Base-by-base conservation (phyloP, 2,329 filamentous ascomycete genomes). In the Trichoderma sp. region DNA sequence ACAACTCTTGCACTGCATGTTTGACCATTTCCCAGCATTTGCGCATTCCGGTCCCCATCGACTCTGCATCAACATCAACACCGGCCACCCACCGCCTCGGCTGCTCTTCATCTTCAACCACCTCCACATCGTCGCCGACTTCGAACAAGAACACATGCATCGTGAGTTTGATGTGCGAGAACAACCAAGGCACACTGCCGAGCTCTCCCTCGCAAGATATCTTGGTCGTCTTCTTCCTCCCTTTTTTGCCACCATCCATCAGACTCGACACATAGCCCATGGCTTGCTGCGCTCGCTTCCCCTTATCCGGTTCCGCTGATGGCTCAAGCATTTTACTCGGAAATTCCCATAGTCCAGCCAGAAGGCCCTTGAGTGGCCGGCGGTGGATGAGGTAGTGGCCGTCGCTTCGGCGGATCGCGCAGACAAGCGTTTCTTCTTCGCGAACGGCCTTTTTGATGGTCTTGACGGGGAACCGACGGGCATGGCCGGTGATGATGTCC, bases 21-120 rank as follows among this genome's bases (percentile, higher is more conserved):
- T 73, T 72, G 3, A 76, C 77, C 59, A 85, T 72, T 2, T 78
- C 72, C 83, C 83, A 86, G 71, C 84, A 86, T 69, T 84, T 85
- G 44, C 81, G 78, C 83, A 86, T 86, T 0, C 84, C 84, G 0
- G 83, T 85, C 0, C 84, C 83, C 83, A 86, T 86, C 0, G 82
- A 83, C 70, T 83, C 81, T 1, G 69, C 71, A 2, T 85, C 82
- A 1, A 84, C 75, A 7, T 77, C 75, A 0, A 83, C 75, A 7
- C 76, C 75, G 3, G 73, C 70, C 1, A 72, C 72, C 26, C 76
- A 75, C 1, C 77, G 76, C 78, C 81, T 83, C 30, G 75, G 75
- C 21, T 65, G 50, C 62, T 2, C 30, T 62, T 56, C 68, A 63
- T 4, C 55, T 15, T 39, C 39, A 59, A n/a, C 48, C 9, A 62